Base-by-base conservation (phyloP, 192 early-diverging fungal genomes). In the Coemansia aciculifera region DNA sequence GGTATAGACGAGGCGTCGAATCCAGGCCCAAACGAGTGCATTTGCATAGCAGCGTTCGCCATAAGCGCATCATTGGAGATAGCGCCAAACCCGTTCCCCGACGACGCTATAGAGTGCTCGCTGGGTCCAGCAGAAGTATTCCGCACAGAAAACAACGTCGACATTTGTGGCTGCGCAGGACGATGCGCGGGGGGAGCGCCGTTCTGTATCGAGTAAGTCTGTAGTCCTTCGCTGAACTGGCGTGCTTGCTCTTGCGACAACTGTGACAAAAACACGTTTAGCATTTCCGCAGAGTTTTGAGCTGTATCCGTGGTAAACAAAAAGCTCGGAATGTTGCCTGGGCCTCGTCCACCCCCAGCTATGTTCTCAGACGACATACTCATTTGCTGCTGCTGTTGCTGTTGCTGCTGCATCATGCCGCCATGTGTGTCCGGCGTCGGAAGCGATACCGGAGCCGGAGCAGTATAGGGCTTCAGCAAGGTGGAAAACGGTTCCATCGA, bases 221-320 rank as follows among this genome's bases (percentile, higher is more conserved):
- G 75, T 42, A 83, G 40, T 1, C 80, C 80, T 64, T 83, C 75
- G 52, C 49, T 68, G 21, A 83, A 38, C 63, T 83, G 80, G 43
- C 67, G 72, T 8, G 66, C 61, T 31, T 83, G 80, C 66, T 83
- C 80, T n/a, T 73, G 71, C 10, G 69, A 69, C 27, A 83, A 51
- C 61, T 83, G 80, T 37, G 80, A 66, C 3, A 83, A 62, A n/a
- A 83, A 83, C 44, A 59, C 72, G 19, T 83, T 77, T 10, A 83
- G 63, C 31, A 73, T 83, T 40, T 83, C 78, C 0, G 77, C 59
- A 39, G 80, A 83, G 63, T 74, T 69, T 48, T 83, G 80, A 13
- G 75, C 75, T 1, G 80, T 63, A 65, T 72, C 67, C 4, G 67
- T 48, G 2, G 72, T 78, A 24, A 78, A 83, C 69, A 78, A 49